These are phyloP conservation scores for Colletotrichum godetiae DNA, from an alignment of 2,329 filamentous ascomycete genomes.

Conservation along the genomic window DNA sequence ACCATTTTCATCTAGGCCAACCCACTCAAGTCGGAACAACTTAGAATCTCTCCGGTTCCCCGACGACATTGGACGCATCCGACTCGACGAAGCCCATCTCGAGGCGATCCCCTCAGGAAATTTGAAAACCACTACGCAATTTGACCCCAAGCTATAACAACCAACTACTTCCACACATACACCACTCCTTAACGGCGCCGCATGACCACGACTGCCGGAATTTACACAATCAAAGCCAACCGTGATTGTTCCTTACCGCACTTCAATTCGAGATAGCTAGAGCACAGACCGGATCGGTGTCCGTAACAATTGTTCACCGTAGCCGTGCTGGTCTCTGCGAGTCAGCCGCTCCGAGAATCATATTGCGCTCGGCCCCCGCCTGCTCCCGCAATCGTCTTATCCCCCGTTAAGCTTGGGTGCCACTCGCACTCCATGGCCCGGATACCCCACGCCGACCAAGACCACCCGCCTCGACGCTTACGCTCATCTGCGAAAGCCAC, in stretches of 20 bases:
- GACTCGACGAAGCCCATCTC: neutral
- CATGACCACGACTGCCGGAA: neutral
- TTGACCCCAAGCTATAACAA: neutral
- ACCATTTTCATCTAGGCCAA: neutral
- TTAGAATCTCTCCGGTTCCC: neutral
- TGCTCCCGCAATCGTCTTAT: neutral
- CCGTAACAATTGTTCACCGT: neutral
- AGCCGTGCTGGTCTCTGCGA: slow-evolving; percentile 8
- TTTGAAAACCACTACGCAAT: neutral
- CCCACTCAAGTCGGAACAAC: neutral
- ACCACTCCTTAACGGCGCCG: too few relatives aligned
- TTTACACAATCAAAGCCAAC: neutral
- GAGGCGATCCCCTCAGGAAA: neutral
- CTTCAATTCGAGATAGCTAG: neutral
- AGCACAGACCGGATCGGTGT: slow-evolving; percentile 26
- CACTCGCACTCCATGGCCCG: slow-evolving; percentile 25
- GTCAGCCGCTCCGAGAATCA: slow-evolving; percentile 3
- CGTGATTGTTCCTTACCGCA: neutral
- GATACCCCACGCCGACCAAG: neutral
- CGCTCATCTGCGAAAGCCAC: neutral
- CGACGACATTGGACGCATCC: neutral
- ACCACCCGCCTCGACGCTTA: slow-evolving; percentile 33
- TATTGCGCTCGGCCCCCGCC: neutral
- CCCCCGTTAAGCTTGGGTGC: neutral
- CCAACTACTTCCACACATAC: neutral